Evolutionary conservation across 805 yeast species (phyloP), one percentile per base, ranked within the genome.

Genomic region (Lipomyces starkeyi): DNA sequence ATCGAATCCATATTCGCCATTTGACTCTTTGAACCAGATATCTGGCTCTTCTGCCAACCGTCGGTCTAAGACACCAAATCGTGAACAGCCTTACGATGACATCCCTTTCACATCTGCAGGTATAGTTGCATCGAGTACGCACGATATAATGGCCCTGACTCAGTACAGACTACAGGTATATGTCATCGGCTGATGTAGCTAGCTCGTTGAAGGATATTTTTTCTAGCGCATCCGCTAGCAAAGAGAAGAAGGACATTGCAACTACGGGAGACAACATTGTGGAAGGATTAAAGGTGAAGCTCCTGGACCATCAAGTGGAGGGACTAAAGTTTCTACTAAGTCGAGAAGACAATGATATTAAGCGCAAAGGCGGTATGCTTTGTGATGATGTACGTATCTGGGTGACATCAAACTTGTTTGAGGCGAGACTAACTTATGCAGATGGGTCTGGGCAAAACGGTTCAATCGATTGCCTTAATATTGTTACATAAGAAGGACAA

Each of bases 381-480:
- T 91, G 95, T 74, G 97, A 91, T 76, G 97, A 90, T 79, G 70
- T 68, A 57, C 17, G 67, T 63, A 9, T 22, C 9, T 35, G 2
- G 6, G 7, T 54, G 20, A n/a, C 22, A 11, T 17, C 9, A 6
- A 13, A n/a, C 49, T 17, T n/a, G 49, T 17, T 17, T 29, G 49
- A 6, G 7, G 9, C 11, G 22, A 43, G 49, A 17, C 49, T 43
- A n/a, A 43, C 49, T 5, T n/a, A 0, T 13, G 82, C 11, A 70
- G 73, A 91, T 91, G 97, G 97, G 97, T 20, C 80, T 91, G 17
- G 97, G 97, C 62, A 91, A 91, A 74, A 91, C 97, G 0, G 86
- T 91, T 59, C 97, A 91, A 78, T 86, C 91, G 14, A 80, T 87
- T 55, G 89, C 95, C 0, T 79, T 91, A 56, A 85, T 90, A 64